These are phyloP conservation scores for Neonectria faginata DNA, from an alignment of 2,329 filamentous ascomycete species.

Conservation along the genomic window DNA sequence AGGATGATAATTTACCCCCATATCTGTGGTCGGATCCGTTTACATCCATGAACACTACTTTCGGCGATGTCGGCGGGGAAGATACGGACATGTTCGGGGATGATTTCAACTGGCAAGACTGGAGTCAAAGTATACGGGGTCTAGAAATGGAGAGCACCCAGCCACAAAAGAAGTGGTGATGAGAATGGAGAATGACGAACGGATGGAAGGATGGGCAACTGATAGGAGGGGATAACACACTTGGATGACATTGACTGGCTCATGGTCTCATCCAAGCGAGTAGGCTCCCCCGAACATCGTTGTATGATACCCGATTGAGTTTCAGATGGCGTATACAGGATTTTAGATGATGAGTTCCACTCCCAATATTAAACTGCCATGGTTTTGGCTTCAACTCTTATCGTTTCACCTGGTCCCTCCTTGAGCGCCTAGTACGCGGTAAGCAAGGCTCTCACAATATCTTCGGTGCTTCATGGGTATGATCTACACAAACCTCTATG, in stretches of 20 bases:
- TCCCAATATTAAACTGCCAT: slow-evolving; percentile 14
- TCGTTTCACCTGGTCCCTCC: neutral
- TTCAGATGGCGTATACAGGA: slow-evolving; percentile 22
- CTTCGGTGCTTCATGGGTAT: neutral
- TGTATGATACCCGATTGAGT: slow-evolving; percentile 45
- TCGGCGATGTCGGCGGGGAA: slow-evolving; percentile 46
- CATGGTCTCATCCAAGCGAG: neutral
- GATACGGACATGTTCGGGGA: slow-evolving; percentile 56
- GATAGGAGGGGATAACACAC: slow-evolving; percentile 5
- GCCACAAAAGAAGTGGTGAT: slow-evolving; percentile 40
- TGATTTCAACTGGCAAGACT: slow-evolving; percentile 63
- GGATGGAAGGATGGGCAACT: slow-evolving; percentile 11
- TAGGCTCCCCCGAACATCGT: slow-evolving; percentile 12
- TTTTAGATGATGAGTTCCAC: slow-evolving; percentile 35
- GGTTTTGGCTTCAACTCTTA: slow-evolving; percentile 1
- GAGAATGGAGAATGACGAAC: neutral
- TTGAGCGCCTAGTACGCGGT: neutral
- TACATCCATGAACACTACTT: slow-evolving; percentile 45
- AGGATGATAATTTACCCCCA: slow-evolving; percentile 53
- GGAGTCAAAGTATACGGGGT: slow-evolving; percentile 57
- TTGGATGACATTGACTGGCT: slow-evolving; percentile 13
- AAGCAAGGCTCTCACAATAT: neutral
- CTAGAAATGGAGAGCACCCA: slow-evolving; percentile 51
- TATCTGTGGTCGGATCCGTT: slow-evolving; percentile 57
- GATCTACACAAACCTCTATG: neutral